Evolutionary conservation across 352 stramenopile genomes (phyloP), one percentile per base, ranked within the genome.

Genomic region (Aphanomyces euteiches): DNA sequence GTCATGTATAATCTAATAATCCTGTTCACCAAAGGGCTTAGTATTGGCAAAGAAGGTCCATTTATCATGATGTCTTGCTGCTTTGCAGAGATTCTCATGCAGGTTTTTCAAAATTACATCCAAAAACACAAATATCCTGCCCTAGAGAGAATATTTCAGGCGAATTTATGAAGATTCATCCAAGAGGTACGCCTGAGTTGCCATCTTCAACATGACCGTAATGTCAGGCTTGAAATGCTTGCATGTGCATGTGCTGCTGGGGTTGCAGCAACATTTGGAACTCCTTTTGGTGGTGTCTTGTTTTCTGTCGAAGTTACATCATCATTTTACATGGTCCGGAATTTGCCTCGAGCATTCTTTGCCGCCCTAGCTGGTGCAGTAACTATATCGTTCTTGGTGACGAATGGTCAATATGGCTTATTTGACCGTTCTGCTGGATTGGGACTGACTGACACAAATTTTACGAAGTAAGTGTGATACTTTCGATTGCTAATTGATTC

Each of bases 1-100:
- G 21, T 19, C 13, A 19, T 50, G 28, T 28, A 28, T 28, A 28
- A 28, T 28, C 28, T 28, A 28, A 28, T 28, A 2, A 28, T 61
- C 13, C 56, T 13, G 13, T 61, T 48, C 38, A 53, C 56, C 38
- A 58, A 65, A 8, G 87, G 84, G 0, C 70, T 95, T 1, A 90
- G 83, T 19, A 90, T 95, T 66, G 87, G 87, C 47, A 91, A 92
- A 74, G 88, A 96, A 78, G 88, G 88, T 0, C 85, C 88, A 21
- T 95, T 93, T 73, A 91, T 96, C 67, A 92, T 93, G 83, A 94
- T 94, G 69, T 88, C 85, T 8, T 92, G 83, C 64, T 84, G 81
- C 37, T 90, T 96, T 75, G 86, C 87, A 37, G 88, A 81, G 56
- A 72, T 89, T 15, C 67, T 96, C 19, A 90, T 96, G 82, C 84